These are phyloP conservation scores for Coemansia sp. DNA, from an alignment of 192 early-diverging fungal genomes.

Conservation along the genomic window DNA sequence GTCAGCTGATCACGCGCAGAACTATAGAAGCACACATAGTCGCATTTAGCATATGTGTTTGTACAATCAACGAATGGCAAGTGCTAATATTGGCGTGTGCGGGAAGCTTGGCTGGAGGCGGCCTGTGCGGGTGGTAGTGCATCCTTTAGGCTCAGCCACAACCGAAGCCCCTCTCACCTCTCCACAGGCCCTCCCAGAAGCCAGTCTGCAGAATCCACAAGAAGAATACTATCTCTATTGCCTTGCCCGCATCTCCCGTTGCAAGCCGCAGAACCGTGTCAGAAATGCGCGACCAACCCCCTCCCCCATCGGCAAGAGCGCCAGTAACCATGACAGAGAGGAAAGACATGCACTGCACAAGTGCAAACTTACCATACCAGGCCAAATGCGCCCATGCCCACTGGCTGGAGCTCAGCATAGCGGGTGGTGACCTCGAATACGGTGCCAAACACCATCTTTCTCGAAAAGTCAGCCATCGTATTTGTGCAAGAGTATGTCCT, in stretches of 20 bases:
- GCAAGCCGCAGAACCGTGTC: background rate
- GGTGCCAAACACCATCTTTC: slow-evolving; percentile 79
- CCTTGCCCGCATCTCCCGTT: background rate
- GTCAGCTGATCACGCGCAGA: slow-evolving; percentile 89
- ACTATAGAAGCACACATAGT: slow-evolving; percentile 48
- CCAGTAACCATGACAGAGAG: background rate
- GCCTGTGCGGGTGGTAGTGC: background rate
- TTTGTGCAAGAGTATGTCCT: background rate
- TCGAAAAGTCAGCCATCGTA: slow-evolving; percentile 68
- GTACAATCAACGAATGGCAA: background rate
- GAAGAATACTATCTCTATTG: background rate
- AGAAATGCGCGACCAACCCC: background rate
- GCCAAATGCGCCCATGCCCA: slow-evolving; percentile 98
- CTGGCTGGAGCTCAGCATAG: slow-evolving; percentile 89
- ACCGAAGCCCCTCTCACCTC: background rate
- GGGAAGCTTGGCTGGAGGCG: background rate
- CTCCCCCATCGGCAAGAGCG: background rate
- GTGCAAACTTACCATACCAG: slow-evolving; percentile 83
- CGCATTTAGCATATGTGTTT: background rate
- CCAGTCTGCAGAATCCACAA: background rate
- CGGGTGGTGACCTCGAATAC: slow-evolving; percentile 80
- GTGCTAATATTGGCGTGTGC: background rate
- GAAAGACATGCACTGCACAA: background rate
- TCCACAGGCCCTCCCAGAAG: background rate
- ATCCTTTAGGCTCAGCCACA: background rate